Conservation (phyloP, 257 asterid genomes). For the Lycium barbarum region DNA sequence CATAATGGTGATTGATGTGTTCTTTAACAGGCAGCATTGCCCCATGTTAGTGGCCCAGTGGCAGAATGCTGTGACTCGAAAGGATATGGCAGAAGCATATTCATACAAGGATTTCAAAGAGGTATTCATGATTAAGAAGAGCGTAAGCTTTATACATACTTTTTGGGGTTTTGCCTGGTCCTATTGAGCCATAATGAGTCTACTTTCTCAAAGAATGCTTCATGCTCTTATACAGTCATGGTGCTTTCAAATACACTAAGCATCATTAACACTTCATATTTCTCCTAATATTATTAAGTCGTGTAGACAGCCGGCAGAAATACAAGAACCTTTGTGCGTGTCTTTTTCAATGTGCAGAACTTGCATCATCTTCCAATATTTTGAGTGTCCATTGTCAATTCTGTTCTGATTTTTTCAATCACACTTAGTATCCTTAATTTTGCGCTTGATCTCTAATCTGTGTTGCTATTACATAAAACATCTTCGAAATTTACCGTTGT, state of each 20-base stretch:
- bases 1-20: conserved; percentile 17
- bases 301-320: neutral
- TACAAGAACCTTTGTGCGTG: neutral
- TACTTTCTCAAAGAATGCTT: neutral
- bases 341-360: neutral
- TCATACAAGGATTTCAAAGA: conserved; percentile 63
- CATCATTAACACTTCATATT: neutral
- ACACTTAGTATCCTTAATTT: neutral
- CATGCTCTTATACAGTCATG: neutral
- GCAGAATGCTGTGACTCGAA: conserved; percentile 90
- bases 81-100: conserved; percentile 69
- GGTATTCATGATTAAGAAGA: conserved; percentile 44
- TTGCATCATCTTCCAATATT: neutral
- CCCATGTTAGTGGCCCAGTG: conserved; percentile 89
- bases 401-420: neutral
- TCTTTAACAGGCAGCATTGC: conserved; percentile 56
- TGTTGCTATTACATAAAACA: neutral
- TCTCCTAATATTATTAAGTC: neutral
- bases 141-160: neutral
- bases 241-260: neutral
- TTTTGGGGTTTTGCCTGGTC: neutral
- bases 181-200: neutral
- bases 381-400: neutral
- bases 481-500: neutral
- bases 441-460: neutral